Evolutionary conservation across 768 basidiomycete species (phyloP).

Genomic region (Flagelloscypha sp.): DNA sequence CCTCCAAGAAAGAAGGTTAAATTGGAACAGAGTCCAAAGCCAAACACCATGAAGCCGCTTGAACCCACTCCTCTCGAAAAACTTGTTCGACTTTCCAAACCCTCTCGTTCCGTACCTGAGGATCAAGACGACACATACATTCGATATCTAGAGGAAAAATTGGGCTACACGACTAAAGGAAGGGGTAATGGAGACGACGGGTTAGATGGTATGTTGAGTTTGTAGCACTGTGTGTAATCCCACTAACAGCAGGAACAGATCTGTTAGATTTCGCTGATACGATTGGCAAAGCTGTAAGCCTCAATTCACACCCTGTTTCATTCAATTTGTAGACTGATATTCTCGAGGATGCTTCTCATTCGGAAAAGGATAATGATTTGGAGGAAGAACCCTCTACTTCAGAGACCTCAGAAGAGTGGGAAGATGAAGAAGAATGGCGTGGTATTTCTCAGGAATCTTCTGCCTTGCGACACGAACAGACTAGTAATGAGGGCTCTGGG

Average conservation of each 20-base stretch:
- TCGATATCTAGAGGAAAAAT: slow-evolving; percentile 68
- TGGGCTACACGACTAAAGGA: slow-evolving; percentile 48
- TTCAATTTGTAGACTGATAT: background rate
- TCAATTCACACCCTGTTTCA: slow-evolving; percentile 1
- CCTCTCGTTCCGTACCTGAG: slow-evolving; percentile 33
- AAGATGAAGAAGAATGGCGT: slow-evolving; percentile 29
- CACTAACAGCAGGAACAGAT: slow-evolving; percentile 25
- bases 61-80: slow-evolving; percentile 29
- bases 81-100: slow-evolving; percentile 15
- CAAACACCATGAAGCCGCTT: slow-evolving; percentile 9
- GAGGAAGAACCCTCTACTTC: slow-evolving; percentile 4
- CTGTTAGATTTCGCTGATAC: slow-evolving; percentile 45
- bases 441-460: slow-evolving; percentile 23
- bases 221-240: background rate
- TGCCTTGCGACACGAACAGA: slow-evolving; percentile 9
- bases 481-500: slow-evolving; percentile 24
- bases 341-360: background rate
- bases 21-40: slow-evolving; percentile 12
- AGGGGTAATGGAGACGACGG: slow-evolving; percentile 63
- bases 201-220: slow-evolving; percentile 56
- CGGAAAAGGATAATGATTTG: slow-evolving; percentile 10
- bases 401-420: slow-evolving; percentile 19
- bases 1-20: slow-evolving; percentile 45
- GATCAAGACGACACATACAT: slow-evolving; percentile 82
- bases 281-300: slow-evolving; percentile 18